Percentiles rank a stretch among this genome's conserved stretches.
phyloP scores from a whole-genome alignment of 495 filamentous ascomycete genomes.

The Parmelia sp. region DNA sequence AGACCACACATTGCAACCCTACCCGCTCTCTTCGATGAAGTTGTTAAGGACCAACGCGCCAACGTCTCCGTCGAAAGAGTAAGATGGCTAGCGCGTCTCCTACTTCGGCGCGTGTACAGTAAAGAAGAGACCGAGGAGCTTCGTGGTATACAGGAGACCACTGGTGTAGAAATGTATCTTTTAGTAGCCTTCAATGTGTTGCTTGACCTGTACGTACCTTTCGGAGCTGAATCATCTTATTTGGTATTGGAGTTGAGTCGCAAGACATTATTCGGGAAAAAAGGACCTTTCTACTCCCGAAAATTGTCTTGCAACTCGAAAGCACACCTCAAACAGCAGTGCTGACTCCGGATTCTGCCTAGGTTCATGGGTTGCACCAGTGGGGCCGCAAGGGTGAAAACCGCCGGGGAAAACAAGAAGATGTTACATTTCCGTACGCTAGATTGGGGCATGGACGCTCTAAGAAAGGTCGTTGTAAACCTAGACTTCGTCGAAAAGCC shows the following conservation, averaged over 20 bases:
- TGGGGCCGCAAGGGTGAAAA: constrained; percentile 41
- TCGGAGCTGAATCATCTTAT: too few species aligned
- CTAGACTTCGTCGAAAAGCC: constrained; percentile 48
- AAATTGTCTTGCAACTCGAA: too few species aligned
- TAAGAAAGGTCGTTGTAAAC: constrained; percentile 51
- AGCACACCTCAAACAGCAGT: too few species aligned
- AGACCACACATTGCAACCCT: constrained; percentile 37
- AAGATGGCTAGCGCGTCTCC: constrained; percentile 36
- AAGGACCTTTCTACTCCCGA: too few species aligned
- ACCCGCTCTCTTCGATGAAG: constrained; percentile 44
- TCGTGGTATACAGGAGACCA: constrained; percentile 47
- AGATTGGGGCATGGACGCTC: constrained; percentile 60
- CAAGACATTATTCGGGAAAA: too few species aligned
- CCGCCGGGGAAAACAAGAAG: constrained; percentile 22
- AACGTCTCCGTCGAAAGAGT: constrained; percentile 29
- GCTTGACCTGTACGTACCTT: constrained; percentile 57
- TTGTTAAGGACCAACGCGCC: constrained; percentile 30
- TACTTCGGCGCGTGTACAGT: constrained; percentile 45
- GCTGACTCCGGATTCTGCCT: too few species aligned
- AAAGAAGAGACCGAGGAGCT: constrained; percentile 57
- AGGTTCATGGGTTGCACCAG: constrained; percentile 63
- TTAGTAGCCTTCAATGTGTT: constrained; percentile 56
- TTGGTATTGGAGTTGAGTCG: too few species aligned
- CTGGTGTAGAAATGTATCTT: constrained; percentile 51
- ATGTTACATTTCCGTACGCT: constrained; percentile 62